Conservation (phyloP, 768 basidiomycete genomes). For the Lyophyllum semitale region DNA sequence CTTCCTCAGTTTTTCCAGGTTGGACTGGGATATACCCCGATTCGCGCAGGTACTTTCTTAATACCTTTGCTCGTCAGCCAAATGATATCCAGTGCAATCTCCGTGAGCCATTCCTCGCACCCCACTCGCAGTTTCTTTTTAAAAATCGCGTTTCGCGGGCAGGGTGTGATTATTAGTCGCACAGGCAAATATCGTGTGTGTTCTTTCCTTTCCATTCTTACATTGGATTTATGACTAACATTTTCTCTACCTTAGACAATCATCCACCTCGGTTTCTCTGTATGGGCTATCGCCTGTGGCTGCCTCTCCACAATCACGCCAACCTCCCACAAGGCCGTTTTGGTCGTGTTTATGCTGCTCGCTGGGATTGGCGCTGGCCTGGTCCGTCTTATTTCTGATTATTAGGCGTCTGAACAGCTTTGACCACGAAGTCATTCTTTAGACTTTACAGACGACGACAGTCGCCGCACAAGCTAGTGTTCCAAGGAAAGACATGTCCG, state of each 20-base stretch:
- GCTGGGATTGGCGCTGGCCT: constrained; percentile 64
- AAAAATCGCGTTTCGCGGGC: not conserved
- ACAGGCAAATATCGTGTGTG: constrained; percentile 65
- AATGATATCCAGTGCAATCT: constrained; percentile 55
- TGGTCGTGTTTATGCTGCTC: constrained; percentile 64
- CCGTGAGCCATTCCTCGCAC: constrained; percentile 35
- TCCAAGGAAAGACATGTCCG: constrained; percentile 70
- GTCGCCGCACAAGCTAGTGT: constrained; percentile 77
- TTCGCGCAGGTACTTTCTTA: constrained; percentile 58
- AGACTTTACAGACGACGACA: constrained; percentile 66
- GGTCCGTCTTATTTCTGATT: constrained; percentile 32
- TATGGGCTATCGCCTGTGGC: constrained; percentile 74
- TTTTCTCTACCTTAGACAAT: constrained; percentile 39
- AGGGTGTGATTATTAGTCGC: constrained; percentile 63
- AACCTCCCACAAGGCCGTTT: constrained; percentile 44
- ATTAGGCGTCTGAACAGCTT: not conserved
- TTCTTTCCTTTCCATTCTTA: not conserved
- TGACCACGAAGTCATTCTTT: not conserved
- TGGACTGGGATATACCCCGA: constrained; percentile 64
- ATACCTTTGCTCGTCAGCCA: constrained; percentile 71
- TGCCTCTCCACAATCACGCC: constrained; percentile 64
- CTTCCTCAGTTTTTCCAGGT: constrained; percentile 80
- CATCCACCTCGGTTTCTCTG: constrained; percentile 62
- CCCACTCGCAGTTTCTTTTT: not conserved
- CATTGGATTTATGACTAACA: not conserved